Evolutionary conservation across 768 basidiomycete genomes (phyloP), one percentile per base, ranked within the genome.

Genomic region (Cubamyces lactineus): DNA sequence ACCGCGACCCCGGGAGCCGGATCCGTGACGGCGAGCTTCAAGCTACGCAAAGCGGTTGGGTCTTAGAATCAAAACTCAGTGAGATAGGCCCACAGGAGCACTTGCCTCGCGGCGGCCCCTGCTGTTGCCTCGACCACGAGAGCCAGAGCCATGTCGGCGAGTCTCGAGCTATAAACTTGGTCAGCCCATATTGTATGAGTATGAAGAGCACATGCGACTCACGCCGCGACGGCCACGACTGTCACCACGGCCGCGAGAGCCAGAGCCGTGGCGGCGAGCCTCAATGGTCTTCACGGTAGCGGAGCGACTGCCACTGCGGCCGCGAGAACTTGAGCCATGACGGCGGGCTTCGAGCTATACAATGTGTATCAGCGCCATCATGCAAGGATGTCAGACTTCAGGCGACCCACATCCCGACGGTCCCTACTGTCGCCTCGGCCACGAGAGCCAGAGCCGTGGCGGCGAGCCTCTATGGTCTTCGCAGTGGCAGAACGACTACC

Each of bases 201-300:
- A 4, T 2, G 4, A 30, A 4, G 16, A 28, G 3, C 16, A 5
- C 40, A n/a, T n/a, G n/a, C n/a, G n/a, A n/a, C 46, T 40, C 41
- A 59, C 57, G 7, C 21, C 34, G 16, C 43, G 55, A n/a, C 55
- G 43, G 16, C 26, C 23, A 30, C 55, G 47, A 21, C 57, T 58
- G n/a, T 50, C 57, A 1, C 57, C 48, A 17, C 56, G 30, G 43
- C 43, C 46, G 21, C 62, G 56, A 26, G 49, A 52, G 34, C 46
- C 57, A 3, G 59, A 60, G 13, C 55, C 61, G 52, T 63, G 62
- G 45, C 57, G 61, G 45, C 59, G 59, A 7, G 59, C 53, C 42
- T 46, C 59, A 9, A 61, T 39, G n/a, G 54, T 5, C 16, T 5
- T 16, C 9, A 28, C 17, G 41, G 43, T 50, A 3, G 24, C 24